Conservation (phyloP, 495 filamentous ascomycete species). For the Hypoxylon fuscum region DNA sequence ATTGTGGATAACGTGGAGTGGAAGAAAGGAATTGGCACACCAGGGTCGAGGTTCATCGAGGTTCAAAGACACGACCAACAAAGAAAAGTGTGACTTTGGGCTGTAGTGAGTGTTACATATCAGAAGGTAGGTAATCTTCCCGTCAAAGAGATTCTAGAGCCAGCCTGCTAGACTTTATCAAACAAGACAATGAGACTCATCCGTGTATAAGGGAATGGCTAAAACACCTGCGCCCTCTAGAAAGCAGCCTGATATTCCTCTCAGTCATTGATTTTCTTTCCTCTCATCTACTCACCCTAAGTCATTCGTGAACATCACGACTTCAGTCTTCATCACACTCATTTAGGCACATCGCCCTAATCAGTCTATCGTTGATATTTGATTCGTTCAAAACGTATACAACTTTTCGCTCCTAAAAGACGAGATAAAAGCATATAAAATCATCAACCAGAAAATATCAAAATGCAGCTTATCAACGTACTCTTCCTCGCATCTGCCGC, state of each 20-base stretch:
- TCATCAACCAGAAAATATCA: background rate
- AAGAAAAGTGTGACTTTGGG: background rate
- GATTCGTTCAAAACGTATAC: background rate
- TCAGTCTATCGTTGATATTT: background rate
- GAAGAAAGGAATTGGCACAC: background rate
- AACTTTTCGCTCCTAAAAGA: too few relatives aligned
- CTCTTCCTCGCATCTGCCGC: slow-evolving; percentile 27
- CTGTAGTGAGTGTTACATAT: background rate
- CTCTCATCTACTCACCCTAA: slow-evolving; percentile 24
- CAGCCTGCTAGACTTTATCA: background rate
- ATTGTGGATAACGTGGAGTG: background rate
- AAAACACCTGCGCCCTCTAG: background rate
- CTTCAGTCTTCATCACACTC: slow-evolving; percentile 24
- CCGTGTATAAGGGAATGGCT: slow-evolving; percentile 17
- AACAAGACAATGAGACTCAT: slow-evolving; percentile 6
- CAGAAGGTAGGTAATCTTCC: background rate
- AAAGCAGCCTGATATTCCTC: background rate
- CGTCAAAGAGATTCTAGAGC: slow-evolving; percentile 10
- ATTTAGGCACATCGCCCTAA: slow-evolving; percentile 19
- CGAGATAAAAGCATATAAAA: background rate
- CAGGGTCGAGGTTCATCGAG: background rate
- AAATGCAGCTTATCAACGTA: slow-evolving; percentile 35
- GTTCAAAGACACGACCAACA: background rate
- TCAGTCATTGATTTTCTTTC: slow-evolving; percentile 21
- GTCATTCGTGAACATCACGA: slow-evolving; percentile 36